Conservation (phyloP, 306 rosid genomes). For the Malus orientalis region DNA sequence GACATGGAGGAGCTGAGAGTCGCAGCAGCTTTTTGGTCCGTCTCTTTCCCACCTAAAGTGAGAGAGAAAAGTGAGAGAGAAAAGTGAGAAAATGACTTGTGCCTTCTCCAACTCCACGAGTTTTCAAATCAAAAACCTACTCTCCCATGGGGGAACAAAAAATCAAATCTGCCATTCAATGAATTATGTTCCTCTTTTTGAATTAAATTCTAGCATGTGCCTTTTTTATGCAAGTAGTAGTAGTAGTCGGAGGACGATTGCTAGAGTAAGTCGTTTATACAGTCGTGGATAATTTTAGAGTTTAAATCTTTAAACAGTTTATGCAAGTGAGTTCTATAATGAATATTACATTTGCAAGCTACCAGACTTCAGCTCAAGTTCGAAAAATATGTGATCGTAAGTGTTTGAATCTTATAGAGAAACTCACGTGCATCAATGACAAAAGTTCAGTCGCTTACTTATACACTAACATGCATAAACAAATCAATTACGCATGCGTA, state of each 20-base stretch:
- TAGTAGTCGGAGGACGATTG: too few relatives aligned
- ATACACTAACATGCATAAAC: background rate
- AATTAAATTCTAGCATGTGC: background rate
- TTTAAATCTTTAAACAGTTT: too few relatives aligned
- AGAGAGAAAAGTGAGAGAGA: slow-evolving; percentile 1
- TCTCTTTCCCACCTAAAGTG: slow-evolving; percentile 43
- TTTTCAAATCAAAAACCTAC: background rate
- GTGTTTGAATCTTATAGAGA: background rate
- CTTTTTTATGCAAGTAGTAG: background rate
- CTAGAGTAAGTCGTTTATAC: too few relatives aligned
- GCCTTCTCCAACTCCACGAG: slow-evolving; percentile 19
- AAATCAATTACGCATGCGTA: background rate
- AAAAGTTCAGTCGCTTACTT: too few relatives aligned
- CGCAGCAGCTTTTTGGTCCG: slow-evolving; percentile 35
- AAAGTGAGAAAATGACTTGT: slow-evolving; percentile 16
- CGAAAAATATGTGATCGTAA: background rate
- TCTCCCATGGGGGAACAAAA: background rate
- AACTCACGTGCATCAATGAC: too few relatives aligned
- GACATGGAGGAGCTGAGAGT: slow-evolving; percentile 24
- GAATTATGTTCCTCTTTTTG: background rate
- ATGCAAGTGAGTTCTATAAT: background rate
- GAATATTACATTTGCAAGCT: background rate
- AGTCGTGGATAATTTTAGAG: background rate
- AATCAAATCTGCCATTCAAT: slow-evolving; percentile 11
- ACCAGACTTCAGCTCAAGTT: background rate